Base-by-base conservation (phyloP, 2,329 filamentous ascomycete species). In the Orbilia javanica region DNA sequence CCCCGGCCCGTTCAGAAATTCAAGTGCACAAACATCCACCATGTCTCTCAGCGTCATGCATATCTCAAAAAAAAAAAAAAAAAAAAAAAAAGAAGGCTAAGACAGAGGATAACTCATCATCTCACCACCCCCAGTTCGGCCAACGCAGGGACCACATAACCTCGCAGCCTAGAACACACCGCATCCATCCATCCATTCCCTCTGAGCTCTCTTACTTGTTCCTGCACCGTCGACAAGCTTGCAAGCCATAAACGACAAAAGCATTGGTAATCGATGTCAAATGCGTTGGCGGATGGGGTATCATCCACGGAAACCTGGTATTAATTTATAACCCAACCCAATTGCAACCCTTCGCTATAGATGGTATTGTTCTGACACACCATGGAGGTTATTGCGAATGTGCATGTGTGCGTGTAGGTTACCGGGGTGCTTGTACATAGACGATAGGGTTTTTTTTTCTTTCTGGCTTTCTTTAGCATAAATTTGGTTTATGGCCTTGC, bases 41-140 rank as follows among this genome's bases (percentile, higher is more conserved):
- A 7, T 52, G 13, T 50, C 46, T n/a, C 7, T 36, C 29, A 10
- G 31, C 52, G 52, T 57, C 52, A 57, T 57, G 29, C 29, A 10
- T 22, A 2, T n/a, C 5, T 2, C 4, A 18, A 50, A 10, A 25
- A 25, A 6, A 4, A 29, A 52, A 29, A 27, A 50, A 50, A 50
- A 50, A 52, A 50, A 50, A 27, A 50, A 22, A 22, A 25, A 50
- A 50, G 4, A 22, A 52, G 10, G 11, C n/a, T 50, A n/a, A n/a
- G n/a, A n/a, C n/a, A n/a, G 25, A 52, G 39, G 22, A 50, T 57
- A 57, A 57, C 52, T 57, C 52, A 57, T 57, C 52, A 57, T 57
- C 52, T 57, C 52, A 36, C 52, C 27, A 22, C n/a, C 52, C 50
- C 52, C 52, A 36, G 52, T 34, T n/a, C 29, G 36, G 52, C 20